Evolutionary conservation across 2,329 filamentous ascomycete genomes (phyloP).

Genomic region (Hymenoscyphus salicellus): DNA sequence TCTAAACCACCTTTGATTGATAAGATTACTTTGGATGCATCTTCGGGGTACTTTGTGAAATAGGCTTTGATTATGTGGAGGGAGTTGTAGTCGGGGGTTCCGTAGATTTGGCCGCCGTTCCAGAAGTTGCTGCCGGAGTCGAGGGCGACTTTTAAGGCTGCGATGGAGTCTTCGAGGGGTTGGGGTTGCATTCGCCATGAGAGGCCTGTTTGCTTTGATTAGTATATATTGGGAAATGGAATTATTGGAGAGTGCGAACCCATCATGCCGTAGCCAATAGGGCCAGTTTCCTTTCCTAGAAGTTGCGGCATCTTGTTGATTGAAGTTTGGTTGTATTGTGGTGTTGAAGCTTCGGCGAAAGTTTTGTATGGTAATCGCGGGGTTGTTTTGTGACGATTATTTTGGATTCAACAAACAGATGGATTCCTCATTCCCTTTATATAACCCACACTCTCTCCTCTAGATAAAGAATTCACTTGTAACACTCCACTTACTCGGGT

Average conservation of each 20-base stretch:
- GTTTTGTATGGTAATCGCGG: background rate
- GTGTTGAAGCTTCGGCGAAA: background rate
- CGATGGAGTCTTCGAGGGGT: conserved; percentile 48
- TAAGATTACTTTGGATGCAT: conserved; percentile 59
- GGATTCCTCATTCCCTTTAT: too few species aligned
- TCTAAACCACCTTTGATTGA: conserved; percentile 58
- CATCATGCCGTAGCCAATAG: conserved; percentile 21
- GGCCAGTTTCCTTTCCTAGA: conserved; percentile 18
- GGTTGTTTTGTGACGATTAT: too few species aligned
- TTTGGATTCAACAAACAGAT: too few species aligned
- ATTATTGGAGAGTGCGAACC: background rate
- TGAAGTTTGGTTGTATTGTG: background rate
- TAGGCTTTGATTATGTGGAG: conserved; percentile 58
- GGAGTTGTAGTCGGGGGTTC: conserved; percentile 55
- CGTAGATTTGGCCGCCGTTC: conserved; percentile 66
- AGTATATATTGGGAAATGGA: background rate
- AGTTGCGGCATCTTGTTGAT: conserved; percentile 10
- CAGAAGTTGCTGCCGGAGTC: conserved; percentile 47
- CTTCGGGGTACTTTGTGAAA: conserved; percentile 60
- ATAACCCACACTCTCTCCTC: too few species aligned
- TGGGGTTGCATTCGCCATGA: conserved; percentile 31
- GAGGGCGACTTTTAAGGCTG: conserved; percentile 54
- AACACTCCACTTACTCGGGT: too few species aligned
- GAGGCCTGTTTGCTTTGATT: conserved; percentile 21
- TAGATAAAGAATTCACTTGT: too few species aligned